A percentile compares a stretch with the other conserved stretches of the same genome.
These are phyloP conservation scores for Aureobasidium sp. DNA, from an alignment of 2,329 filamentous ascomycete species.

Conservation along the genomic window DNA sequence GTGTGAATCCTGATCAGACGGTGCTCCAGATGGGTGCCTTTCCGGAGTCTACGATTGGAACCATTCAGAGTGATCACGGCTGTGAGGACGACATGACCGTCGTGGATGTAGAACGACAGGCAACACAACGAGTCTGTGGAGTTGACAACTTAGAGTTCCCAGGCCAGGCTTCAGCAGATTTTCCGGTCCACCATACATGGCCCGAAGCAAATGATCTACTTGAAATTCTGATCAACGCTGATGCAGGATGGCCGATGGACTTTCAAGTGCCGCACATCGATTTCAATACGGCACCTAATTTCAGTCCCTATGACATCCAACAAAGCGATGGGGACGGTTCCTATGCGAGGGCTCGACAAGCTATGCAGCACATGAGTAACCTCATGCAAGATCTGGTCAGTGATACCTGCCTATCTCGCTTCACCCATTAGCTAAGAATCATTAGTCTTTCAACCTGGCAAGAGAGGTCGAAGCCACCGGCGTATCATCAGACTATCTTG, in stretches of 20 bases:
- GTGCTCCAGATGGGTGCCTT: too few species aligned
- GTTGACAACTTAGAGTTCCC: too few species aligned
- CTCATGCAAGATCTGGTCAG: neutral
- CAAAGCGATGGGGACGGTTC: neutral
- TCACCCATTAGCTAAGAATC: neutral
- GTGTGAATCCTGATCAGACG: too few species aligned
- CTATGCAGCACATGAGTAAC: neutral
- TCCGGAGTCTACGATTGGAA: too few species aligned
- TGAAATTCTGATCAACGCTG: neutral
- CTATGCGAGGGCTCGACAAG: neutral
- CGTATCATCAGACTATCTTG: neutral
- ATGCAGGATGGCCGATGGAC: neutral
- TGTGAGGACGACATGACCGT: too few species aligned
- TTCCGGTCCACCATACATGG: neutral
- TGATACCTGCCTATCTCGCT: neutral
- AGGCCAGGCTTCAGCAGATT: neutral
- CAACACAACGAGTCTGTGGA: too few species aligned
- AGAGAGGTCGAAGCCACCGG: neutral
- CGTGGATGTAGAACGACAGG: too few species aligned
- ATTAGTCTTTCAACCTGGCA: neutral
- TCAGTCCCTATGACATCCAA: neutral
- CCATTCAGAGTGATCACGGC: too few species aligned
- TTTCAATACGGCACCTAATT: neutral
- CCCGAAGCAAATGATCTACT: neutral
- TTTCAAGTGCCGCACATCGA: neutral